Conservation (phyloP, 441 rosid species). For the Adansonia gregorii region DNA sequence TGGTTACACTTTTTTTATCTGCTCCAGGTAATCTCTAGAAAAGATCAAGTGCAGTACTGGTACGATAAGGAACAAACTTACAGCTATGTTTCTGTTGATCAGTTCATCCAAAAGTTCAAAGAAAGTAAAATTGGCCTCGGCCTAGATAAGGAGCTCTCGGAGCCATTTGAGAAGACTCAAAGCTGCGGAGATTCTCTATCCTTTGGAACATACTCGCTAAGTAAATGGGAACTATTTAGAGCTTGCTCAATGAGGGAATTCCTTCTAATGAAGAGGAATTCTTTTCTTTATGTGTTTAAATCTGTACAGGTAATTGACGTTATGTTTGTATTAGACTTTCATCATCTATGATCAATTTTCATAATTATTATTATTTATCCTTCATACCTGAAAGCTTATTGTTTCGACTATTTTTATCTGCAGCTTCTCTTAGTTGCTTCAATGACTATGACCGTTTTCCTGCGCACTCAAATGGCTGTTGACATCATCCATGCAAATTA, state of each 20-base stretch:
- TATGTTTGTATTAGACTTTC: neutral
- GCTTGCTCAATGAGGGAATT: slow-evolving; percentile 52
- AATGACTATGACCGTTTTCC: slow-evolving; percentile 50
- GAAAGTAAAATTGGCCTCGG: slow-evolving; percentile 37
- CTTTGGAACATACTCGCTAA: slow-evolving; percentile 41
- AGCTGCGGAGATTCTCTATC: slow-evolving; percentile 39
- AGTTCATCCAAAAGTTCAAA: slow-evolving; percentile 40
- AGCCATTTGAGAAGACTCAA: slow-evolving; percentile 39
- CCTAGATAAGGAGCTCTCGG: slow-evolving; percentile 41
- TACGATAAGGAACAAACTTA: slow-evolving; percentile 31
- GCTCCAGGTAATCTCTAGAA: slow-evolving; percentile 52
- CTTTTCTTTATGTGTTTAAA: slow-evolving; percentile 50
- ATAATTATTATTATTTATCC: neutral
- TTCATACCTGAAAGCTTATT: neutral
- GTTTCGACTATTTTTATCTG: slow-evolving; percentile 15
- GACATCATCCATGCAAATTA: slow-evolving; percentile 46
- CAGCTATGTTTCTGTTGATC: slow-evolving; percentile 45
- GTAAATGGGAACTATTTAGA: slow-evolving; percentile 52
- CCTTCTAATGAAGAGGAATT: slow-evolving; percentile 60
- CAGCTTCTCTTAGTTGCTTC: slow-evolving; percentile 41
- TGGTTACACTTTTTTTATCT: neutral
- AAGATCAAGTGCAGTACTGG: slow-evolving; percentile 66
- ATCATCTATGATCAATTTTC: neutral
- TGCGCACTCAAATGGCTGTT: slow-evolving; percentile 43
- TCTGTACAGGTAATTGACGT: slow-evolving; percentile 42